Evolutionary conservation across 768 basidiomycete genomes (phyloP), one percentile per base, ranked within the genome.

Genomic region (Suillus subluteus): DNA sequence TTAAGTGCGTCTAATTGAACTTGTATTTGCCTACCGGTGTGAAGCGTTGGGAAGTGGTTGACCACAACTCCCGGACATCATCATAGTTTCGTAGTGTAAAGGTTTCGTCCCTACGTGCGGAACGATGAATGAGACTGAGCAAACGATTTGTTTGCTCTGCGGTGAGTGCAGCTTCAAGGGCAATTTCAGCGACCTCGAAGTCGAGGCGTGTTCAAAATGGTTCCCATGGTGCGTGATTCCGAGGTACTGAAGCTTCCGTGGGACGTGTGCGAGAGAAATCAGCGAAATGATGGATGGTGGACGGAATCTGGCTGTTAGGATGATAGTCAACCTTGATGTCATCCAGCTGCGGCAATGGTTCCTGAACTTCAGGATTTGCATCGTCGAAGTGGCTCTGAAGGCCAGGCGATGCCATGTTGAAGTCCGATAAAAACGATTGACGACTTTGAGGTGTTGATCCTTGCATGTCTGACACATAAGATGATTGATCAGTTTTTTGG

Each of bases 181-280:
- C 67, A 35, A 78, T 55, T 63, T 77, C 69, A 0, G 74, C 70
- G 58, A 81, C 69, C 32, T 76, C 71, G 66, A 79, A 80, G 59
- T 81, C 74, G 4, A 69, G 35, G 2, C 68, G 63, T 2, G 73
- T 71, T 7, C 35, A 55, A 48, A 79, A 80, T 6, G 79, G 79
- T 1, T 56, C 26, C 77, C 78, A 82, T 0, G 76, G 79, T 48
- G 69, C 41, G 6, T 41, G 32, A 37, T 73, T 70, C 8, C 56
- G 62, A 38, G 56, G 41, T 8, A 59, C 54, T 8, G 21, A 63
- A n/a, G 15, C 11, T 35, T 12, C n/a, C 6, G 32, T 15, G 21
- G 44, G 46, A 30, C 38, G 18, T 37, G 11, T 40, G 23, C 48
- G 48, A 13, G 13, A 40, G 41, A 70, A 74, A 3, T 74, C 70